Evolutionary conservation across 2,329 filamentous ascomycete species (phyloP).

Genomic region (Fusarium sororula): DNA sequence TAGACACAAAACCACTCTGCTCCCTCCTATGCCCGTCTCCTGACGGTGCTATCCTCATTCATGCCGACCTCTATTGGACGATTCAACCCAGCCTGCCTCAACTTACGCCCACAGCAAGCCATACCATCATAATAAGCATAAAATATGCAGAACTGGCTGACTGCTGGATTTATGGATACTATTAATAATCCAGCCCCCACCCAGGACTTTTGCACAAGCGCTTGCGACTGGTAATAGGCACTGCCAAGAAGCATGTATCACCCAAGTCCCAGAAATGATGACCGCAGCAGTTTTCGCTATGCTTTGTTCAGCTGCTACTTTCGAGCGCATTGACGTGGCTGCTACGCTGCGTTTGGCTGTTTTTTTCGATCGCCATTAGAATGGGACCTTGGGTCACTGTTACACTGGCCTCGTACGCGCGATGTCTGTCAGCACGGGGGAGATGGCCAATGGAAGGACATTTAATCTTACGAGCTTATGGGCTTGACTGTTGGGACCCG

Average conservation of each 20-base stretch:
- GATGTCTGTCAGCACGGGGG: background rate
- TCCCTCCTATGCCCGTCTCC: background rate
- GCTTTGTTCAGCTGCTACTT: background rate
- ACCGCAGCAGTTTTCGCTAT: background rate
- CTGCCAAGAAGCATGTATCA: background rate
- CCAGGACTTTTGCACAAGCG: background rate
- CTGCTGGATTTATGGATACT: background rate
- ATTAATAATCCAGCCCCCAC: background rate
- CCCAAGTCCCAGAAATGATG: background rate
- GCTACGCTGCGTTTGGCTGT: background rate
- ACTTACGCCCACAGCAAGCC: background rate
- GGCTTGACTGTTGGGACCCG: background rate
- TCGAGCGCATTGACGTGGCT: background rate
- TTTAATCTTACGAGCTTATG: background rate
- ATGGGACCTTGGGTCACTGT: background rate
- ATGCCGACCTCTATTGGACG: background rate
- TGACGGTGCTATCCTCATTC: background rate
- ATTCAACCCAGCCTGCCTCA: background rate
- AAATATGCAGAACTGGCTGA: background rate
- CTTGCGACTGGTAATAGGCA: background rate
- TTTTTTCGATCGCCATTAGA: background rate
- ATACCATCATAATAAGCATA: background rate
- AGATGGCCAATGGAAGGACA: background rate
- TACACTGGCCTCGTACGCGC: background rate
- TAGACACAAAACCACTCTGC: background rate